These are phyloP conservation scores for Elaeis guineensis DNA, from an alignment of 176 grass and related monocot species.

Conservation along the genomic window DNA sequence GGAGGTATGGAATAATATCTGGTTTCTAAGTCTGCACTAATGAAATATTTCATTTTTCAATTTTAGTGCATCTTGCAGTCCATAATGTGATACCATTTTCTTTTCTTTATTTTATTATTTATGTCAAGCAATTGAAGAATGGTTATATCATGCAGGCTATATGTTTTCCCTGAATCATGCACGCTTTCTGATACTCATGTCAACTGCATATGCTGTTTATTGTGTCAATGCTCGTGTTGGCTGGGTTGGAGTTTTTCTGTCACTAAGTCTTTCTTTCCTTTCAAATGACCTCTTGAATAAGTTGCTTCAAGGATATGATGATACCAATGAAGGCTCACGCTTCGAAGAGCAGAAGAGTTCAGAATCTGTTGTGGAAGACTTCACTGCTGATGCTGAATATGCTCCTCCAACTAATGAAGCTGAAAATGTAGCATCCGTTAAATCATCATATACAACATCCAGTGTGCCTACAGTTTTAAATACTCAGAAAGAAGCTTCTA, in stretches of 20 bases:
- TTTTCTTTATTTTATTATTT: not conserved
- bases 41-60: too few species aligned
- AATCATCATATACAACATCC: slow-evolving; percentile 56
- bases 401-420: slow-evolving; percentile 52
- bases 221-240: slow-evolving; percentile 61
- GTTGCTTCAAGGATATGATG: slow-evolving; percentile 59
- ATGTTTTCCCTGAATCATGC: slow-evolving; percentile 89
- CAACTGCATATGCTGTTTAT: slow-evolving; percentile 82
- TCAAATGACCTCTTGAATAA: slow-evolving; percentile 90
- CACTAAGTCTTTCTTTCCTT: slow-evolving; percentile 81
- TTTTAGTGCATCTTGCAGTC: too few species aligned
- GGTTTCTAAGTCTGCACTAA: too few species aligned
- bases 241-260: slow-evolving; percentile 72
- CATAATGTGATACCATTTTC: too few species aligned
- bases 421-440: slow-evolving; percentile 43
- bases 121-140: too few species aligned
- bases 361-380: slow-evolving; percentile 67
- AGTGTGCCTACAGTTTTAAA: slow-evolving; percentile 47
- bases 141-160: slow-evolving; percentile 47
- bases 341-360: slow-evolving; percentile 41
- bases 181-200: slow-evolving; percentile 67
- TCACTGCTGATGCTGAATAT: slow-evolving; percentile 52
- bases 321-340: slow-evolving; percentile 32
- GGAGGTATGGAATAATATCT: slow-evolving; percentile 47
- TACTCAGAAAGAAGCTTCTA: slow-evolving; percentile 52